Conservation (phyloP, 2,329 filamentous ascomycete species). For the Cladosporium cucumerinum region DNA sequence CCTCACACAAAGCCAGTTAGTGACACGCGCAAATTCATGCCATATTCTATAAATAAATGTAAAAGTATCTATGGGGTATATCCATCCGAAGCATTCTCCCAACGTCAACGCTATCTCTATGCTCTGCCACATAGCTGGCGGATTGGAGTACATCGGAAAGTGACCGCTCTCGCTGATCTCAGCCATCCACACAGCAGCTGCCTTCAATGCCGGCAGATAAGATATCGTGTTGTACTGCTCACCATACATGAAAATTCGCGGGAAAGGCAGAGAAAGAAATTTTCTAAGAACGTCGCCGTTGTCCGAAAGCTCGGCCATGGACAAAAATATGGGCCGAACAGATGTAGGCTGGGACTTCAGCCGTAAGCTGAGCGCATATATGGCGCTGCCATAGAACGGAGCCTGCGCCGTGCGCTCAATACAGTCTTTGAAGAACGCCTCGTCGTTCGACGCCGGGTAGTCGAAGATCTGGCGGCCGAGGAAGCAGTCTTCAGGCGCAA, state of each 20-base stretch:
- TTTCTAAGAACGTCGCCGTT: background rate
- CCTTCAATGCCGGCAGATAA: no score
- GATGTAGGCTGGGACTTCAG: no score
- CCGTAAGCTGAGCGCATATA: no score
- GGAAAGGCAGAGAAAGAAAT: background rate
- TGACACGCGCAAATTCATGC: no score
- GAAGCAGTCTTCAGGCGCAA: background rate
- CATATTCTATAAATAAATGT: no score
- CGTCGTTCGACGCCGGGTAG: background rate
- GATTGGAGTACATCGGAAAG: background rate
- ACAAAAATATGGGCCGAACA: background rate
- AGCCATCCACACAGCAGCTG: background rate
- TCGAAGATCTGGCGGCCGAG: background rate
- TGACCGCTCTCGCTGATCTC: background rate
- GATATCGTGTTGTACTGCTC: background rate
- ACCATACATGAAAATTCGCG: background rate
- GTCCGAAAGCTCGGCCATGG: background rate
- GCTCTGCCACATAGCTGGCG: background rate
- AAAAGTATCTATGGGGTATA: no score
- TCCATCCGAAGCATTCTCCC: no score
- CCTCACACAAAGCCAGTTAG: no score
- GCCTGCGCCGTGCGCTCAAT: background rate
- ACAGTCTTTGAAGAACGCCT: background rate
- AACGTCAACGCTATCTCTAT: no score
- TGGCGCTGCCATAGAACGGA: background rate